Conservation (phyloP, 2,329 filamentous ascomycete species). For the Monilinia polystroma region DNA sequence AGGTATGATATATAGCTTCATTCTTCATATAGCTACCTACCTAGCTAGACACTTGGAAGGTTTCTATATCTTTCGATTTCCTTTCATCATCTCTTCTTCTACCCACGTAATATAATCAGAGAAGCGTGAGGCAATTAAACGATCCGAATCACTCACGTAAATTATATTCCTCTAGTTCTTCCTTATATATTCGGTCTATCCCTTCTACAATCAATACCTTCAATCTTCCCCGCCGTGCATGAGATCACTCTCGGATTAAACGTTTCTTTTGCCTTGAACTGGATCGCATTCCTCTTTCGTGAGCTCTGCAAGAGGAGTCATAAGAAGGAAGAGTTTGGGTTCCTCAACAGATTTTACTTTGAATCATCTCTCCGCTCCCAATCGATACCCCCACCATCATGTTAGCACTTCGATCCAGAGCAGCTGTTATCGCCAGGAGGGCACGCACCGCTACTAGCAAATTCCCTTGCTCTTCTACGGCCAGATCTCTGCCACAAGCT, state of each 20-base stretch:
- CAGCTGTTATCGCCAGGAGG: conserved; percentile 37
- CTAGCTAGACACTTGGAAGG: too few relatives aligned
- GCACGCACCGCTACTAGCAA: conserved; percentile 34
- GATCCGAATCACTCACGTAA: not conserved
- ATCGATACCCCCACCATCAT: conserved; percentile 33
- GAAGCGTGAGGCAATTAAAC: not conserved
- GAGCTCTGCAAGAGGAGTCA: conserved; percentile 34
- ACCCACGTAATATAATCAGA: not conserved
- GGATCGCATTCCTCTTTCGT: conserved; percentile 24
- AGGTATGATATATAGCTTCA: not conserved
- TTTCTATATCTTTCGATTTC: not conserved
- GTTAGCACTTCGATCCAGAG: conserved; percentile 40
- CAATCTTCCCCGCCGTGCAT: conserved; percentile 34
- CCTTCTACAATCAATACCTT: not conserved
- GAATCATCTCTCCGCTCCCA: conserved; percentile 15
- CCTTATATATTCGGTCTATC: conserved; percentile 32
- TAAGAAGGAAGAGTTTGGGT: conserved; percentile 25
- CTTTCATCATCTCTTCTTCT: conserved; percentile 3
- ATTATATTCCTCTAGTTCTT: conserved; percentile 27
- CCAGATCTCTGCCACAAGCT: conserved; percentile 36
- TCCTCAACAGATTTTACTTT: conserved; percentile 8
- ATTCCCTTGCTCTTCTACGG: conserved; percentile 31
- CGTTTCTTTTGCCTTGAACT: conserved; percentile 33
- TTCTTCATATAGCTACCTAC: not conserved
- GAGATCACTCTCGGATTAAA: conserved; percentile 31